These are phyloP conservation scores for Cyclotella distinguenda DNA, from an alignment of 108 stramenopile genomes.

Conservation along the genomic window DNA sequence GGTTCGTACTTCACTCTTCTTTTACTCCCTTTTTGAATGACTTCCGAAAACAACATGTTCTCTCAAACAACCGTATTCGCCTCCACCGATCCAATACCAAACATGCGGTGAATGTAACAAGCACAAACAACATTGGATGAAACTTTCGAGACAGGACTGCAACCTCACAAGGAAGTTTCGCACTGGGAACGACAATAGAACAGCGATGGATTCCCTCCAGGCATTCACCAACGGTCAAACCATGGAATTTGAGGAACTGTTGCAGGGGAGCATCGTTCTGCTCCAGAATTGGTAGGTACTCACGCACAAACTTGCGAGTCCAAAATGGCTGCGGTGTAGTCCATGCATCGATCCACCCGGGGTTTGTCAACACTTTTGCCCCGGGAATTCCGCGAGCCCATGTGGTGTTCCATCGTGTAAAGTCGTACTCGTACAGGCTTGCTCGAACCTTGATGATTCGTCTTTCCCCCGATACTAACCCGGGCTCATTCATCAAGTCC, in stretches of 20 bases:
- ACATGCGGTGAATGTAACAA: too few relatives aligned
- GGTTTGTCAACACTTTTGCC: background rate
- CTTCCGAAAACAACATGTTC: too few relatives aligned
- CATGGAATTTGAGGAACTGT: background rate
- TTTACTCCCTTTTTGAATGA: too few relatives aligned
- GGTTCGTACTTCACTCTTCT: too few relatives aligned
- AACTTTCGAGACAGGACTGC: background rate
- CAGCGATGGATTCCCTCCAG: background rate
- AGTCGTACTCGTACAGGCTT: slow-evolving; percentile 43
- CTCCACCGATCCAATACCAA: too few relatives aligned
- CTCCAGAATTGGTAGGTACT: slow-evolving; percentile 23
- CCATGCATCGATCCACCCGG: too few relatives aligned
- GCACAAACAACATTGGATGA: too few relatives aligned
- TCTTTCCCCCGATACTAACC: slow-evolving; percentile 9
- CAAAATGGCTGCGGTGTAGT: slow-evolving; percentile 12
- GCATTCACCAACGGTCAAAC: background rate
- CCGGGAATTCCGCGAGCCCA: slow-evolving; percentile 38
- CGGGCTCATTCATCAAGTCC: slow-evolving; percentile 39
- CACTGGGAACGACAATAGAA: background rate
- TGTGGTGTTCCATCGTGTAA: slow-evolving; percentile 29
- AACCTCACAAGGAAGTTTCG: background rate
- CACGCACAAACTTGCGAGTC: slow-evolving; percentile 14
- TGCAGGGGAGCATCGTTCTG: slow-evolving; percentile 2
- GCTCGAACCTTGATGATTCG: slow-evolving; percentile 26
- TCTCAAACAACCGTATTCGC: too few relatives aligned